Percentiles rank a stretch among this genome's conserved stretches.
These are phyloP conservation scores for Penicillium sp. DNA, from an alignment of 2,329 filamentous ascomycete genomes.

Conservation along the genomic window DNA sequence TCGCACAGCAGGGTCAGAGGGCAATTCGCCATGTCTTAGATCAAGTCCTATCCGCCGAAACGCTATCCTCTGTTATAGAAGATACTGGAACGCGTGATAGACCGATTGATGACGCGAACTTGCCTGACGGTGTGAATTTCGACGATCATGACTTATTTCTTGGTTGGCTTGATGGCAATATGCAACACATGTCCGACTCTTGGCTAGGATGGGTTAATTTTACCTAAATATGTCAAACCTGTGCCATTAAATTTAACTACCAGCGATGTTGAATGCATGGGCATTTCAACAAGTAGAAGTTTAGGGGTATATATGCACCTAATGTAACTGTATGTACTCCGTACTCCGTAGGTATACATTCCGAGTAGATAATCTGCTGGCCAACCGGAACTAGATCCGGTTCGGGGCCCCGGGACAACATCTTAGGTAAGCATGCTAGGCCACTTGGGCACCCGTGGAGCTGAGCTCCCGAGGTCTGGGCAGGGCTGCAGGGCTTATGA, in stretches of 20 bases:
- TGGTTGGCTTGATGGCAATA: constrained; percentile 5
- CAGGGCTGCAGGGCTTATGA: no score
- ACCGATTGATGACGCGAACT: not conserved
- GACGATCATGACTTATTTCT: constrained; percentile 6
- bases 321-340: no score
- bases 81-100: not conserved
- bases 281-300: not conserved
- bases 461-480: no score
- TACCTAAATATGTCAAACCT: not conserved
- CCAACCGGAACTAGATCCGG: no score
- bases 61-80: not conserved
- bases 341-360: no score
- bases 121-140: not conserved
- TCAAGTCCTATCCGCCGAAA: constrained; percentile 13
- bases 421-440: not conserved
- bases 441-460: no score
- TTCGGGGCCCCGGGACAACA: no score
- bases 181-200: constrained; percentile 5
- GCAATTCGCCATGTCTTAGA: constrained; percentile 25
- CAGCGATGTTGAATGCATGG: not conserved
- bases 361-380: no score
- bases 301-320: not conserved
- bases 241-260: no score
- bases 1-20: constrained; percentile 24
- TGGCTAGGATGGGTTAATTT: constrained; percentile 10